Percentiles rank a stretch among this genome's conserved stretches.
These are phyloP conservation scores for Termitomyces sp. DNA, from an alignment of 768 basidiomycete species.

Conservation along the genomic window DNA sequence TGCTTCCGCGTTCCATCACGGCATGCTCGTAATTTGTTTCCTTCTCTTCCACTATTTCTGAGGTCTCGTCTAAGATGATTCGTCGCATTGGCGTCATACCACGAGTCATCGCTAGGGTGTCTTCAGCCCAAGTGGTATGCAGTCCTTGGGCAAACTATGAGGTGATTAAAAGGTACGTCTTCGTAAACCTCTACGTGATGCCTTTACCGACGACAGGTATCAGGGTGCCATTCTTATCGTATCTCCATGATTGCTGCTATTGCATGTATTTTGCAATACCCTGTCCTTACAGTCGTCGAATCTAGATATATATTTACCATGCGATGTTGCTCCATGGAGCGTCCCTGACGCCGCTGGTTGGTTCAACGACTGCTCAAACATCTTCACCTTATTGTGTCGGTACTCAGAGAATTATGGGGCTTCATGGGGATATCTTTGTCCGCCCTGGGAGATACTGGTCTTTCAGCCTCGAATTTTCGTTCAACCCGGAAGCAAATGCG, in stretches of 20 bases:
- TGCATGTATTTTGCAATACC: conserved; percentile 47
- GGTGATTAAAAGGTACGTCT: conserved; percentile 45
- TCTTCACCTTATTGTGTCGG: conserved; percentile 28
- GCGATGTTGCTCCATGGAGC: conserved; percentile 51
- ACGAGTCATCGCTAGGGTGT: conserved; percentile 38
- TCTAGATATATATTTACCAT: conserved; percentile 48
- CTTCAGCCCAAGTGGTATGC: conserved; percentile 29
- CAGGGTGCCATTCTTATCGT: conserved; percentile 44
- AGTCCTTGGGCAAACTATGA: conserved; percentile 42
- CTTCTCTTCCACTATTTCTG: background rate
- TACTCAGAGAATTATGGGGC: conserved; percentile 28
- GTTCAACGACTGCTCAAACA: conserved; percentile 32
- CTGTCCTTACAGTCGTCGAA: conserved; percentile 44
- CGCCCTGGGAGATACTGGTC: conserved; percentile 28
- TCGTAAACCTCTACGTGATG: background rate
- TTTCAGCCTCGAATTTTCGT: conserved; percentile 21
- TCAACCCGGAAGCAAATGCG: conserved; percentile 21
- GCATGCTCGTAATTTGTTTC: conserved; percentile 42
- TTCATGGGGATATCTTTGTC: conserved; percentile 29
- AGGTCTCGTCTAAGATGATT: conserved; percentile 33
- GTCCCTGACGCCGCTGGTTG: conserved; percentile 45
- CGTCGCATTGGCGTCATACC: conserved; percentile 40
- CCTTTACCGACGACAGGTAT: conserved; percentile 1
- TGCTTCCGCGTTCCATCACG: conserved; percentile 33
- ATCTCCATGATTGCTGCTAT: conserved; percentile 53